Evolutionary conservation across 495 filamentous ascomycete genomes (phyloP).

Genomic region (Aspergillus sparsus): DNA sequence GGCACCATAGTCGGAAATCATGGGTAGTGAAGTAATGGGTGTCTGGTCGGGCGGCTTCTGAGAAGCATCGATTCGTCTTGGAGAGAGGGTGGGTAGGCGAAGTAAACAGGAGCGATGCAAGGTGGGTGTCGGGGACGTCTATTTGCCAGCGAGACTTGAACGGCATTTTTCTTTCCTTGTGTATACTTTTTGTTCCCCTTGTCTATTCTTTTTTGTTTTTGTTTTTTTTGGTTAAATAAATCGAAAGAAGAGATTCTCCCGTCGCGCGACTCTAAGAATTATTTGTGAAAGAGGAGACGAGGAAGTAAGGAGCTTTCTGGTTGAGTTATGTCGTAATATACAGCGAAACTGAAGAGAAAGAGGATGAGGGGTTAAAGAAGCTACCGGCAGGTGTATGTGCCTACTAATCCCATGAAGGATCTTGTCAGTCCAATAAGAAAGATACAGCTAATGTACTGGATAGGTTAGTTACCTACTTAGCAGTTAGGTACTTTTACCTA

Average conservation of each 20-base stretch:
- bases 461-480: no score
- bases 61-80: conserved; percentile 43
- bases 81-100: conserved; percentile 49
- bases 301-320: background rate
- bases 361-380: no score
- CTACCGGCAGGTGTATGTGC: no score
- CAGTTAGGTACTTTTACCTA: no score
- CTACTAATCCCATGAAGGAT: no score
- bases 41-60: conserved; percentile 58
- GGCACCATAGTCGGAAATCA: conserved; percentile 67
- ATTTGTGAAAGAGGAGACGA: no score
- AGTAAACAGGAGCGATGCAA: conserved; percentile 52
- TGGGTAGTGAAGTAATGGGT: conserved; percentile 56
- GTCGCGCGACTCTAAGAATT: no score
- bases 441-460: no score
- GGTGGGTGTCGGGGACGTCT: conserved; percentile 48
- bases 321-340: background rate
- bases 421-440: no score
- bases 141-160: conserved; percentile 53
- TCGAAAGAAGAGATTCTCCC: background rate
- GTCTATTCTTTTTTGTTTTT: background rate
- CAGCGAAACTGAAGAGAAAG: background rate
- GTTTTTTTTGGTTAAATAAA: background rate
- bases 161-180: conserved; percentile 39
- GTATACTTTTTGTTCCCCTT: background rate